Percentiles rank a stretch among this genome's conserved stretches.
phyloP scores from a whole-genome alignment of 2,329 filamentous ascomycete genomes.

The Cercospora sp. region DNA sequence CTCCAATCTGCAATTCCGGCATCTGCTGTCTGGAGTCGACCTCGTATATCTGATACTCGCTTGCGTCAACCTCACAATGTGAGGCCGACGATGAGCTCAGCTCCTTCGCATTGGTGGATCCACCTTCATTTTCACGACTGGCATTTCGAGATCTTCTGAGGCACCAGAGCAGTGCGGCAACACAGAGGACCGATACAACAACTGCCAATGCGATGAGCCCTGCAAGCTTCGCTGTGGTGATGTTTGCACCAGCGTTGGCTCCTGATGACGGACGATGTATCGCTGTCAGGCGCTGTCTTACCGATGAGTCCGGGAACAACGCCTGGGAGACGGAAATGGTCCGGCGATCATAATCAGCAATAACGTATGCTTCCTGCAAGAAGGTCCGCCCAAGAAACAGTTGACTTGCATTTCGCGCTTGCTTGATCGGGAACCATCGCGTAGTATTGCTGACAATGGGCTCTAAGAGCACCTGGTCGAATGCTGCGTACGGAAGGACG shows the following conservation, averaged over 20 bases:
- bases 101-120: background rate
- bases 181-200: background rate
- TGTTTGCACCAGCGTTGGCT: background rate
- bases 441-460: constrained; percentile 35
- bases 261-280: background rate
- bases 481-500: constrained; percentile 43
- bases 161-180: background rate
- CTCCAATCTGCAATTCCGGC: background rate
- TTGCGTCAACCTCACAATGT: background rate
- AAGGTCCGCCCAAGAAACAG: constrained; percentile 34
- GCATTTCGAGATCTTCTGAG: background rate
- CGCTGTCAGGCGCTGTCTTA: background rate
- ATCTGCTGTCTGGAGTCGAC: background rate
- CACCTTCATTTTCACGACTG: background rate
- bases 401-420: constrained; percentile 28
- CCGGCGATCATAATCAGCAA: constrained; percentile 32
- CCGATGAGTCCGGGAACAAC: constrained; percentile 8
- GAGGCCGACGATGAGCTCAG: background rate
- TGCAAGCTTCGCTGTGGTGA: background rate
- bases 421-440: constrained; percentile 32
- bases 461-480: constrained; percentile 38
- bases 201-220: background rate
- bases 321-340: constrained; percentile 34
- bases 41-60: background rate
- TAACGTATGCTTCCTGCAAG: constrained; percentile 35